These are phyloP conservation scores for Camelina neglecta DNA, from an alignment of 345 rosid species.

Conservation along the genomic window DNA sequence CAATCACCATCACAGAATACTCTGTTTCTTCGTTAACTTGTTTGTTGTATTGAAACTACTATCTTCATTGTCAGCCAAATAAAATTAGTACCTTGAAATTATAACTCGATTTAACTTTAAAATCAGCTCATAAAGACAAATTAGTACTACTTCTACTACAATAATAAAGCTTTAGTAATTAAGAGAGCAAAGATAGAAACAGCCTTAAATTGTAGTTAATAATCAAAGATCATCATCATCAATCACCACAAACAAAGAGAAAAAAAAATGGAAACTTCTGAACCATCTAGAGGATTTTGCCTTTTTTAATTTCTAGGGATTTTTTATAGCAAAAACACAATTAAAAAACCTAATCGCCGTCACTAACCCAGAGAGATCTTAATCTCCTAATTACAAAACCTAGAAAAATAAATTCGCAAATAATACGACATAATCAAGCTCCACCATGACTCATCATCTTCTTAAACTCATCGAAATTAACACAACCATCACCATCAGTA, in stretches of 20 bases:
- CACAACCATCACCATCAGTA: slow-evolving; percentile 87
- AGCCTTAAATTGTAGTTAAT: background rate
- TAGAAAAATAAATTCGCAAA: background rate
- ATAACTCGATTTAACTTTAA: too few species aligned
- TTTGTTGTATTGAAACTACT: too few species aligned
- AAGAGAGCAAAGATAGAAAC: background rate
- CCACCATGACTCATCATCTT: slow-evolving; percentile 67
- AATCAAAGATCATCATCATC: background rate
- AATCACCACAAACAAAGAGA: background rate
- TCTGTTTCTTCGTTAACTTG: too few species aligned
- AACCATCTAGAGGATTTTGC: too few species aligned
- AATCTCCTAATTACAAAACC: background rate
- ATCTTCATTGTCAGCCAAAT: too few species aligned
- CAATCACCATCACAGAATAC: too few species aligned
- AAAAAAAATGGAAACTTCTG: too few species aligned
- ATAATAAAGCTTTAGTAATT: background rate
- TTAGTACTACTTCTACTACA: too few species aligned
- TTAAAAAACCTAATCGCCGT: slow-evolving; percentile 12
- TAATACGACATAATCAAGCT: background rate
- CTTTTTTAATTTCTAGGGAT: background rate
- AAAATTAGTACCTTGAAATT: too few species aligned
- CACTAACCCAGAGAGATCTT: background rate
- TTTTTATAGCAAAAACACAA: too few species aligned
- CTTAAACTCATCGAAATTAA: slow-evolving; percentile 94
- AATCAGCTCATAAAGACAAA: too few species aligned